Conservation (phyloP, 1,284 basidiomycete species). For the Boletus semigastroideus region DNA sequence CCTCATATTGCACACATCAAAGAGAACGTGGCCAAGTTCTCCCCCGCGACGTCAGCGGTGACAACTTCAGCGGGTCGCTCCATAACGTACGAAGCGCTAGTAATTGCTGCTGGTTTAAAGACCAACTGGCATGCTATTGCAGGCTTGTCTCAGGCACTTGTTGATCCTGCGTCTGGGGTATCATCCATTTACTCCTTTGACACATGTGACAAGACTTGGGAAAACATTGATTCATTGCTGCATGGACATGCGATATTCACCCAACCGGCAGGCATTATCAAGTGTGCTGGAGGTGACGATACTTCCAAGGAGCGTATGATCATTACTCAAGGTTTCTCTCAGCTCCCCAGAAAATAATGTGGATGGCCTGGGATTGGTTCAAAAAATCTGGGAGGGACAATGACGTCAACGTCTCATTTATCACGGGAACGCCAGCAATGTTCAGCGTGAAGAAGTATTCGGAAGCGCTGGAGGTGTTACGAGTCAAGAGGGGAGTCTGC, state of each 20-base stretch:
- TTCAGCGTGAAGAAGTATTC: slow-evolving; percentile 92
- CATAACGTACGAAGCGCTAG: slow-evolving; percentile 83
- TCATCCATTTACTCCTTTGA: slow-evolving; percentile 92
- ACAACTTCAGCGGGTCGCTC: slow-evolving; percentile 69
- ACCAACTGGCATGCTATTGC: slow-evolving; percentile 80
- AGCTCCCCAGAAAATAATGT: slow-evolving; percentile 94
- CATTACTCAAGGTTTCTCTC: slow-evolving; percentile 8
- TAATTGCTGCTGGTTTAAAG: slow-evolving; percentile 88
- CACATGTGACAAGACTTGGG: slow-evolving; percentile 86
- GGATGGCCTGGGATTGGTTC: slow-evolving; percentile 89
- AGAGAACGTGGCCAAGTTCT: slow-evolving; percentile 75
- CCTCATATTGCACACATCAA: slow-evolving; percentile 72
- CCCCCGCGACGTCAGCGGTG: slow-evolving; percentile 74
- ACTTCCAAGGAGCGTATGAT: background rate
- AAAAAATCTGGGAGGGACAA: slow-evolving; percentile 56
- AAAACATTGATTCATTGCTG: slow-evolving; percentile 73
- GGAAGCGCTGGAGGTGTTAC: slow-evolving; percentile 78
- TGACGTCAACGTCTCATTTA: slow-evolving; percentile 76
- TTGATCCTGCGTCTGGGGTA: slow-evolving; percentile 78
- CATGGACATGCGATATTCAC: slow-evolving; percentile 91
- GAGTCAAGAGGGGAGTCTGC: slow-evolving; percentile 77
- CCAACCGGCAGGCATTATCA: slow-evolving; percentile 92
- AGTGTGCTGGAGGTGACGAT: slow-evolving; percentile 85
- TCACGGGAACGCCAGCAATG: slow-evolving; percentile 93
- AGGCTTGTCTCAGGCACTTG: slow-evolving; percentile 78